Base-by-base conservation (phyloP, 169 alveolate genomes). In the Eimeria mitis region DNA sequence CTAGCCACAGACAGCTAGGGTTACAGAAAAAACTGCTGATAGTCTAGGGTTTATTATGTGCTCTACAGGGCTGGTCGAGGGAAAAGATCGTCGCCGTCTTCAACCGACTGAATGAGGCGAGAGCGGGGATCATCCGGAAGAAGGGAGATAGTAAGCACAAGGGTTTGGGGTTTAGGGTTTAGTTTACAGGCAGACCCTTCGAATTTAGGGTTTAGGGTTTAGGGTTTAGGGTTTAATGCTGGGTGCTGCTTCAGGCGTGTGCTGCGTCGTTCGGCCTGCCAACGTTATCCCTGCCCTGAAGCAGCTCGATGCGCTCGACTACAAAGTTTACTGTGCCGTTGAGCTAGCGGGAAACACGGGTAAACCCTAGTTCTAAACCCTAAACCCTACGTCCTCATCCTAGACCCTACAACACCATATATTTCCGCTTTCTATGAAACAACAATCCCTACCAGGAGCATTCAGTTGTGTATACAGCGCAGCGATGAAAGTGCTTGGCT, bases 281-380 rank as follows among this genome's bases (percentile, higher is more conserved):
- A 98, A 96, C 73, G 96, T 98, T 28, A 97, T 98, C 31, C 98
- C 97, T 47, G 97, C 97, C 85, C 96, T 98, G 78, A 96, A 98
- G 95, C 97, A 96, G 85, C 97, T 98, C 73, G 97, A 98, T 68
- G 98, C 97, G 73, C 97, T 96, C 61, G 99, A 98, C 94, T 98
- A 98, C 97, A 96, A 97, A 56, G 98, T 98, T 11, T 98, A 96
- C 96, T 98, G 99, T 84, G 97, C 98, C 83, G 98, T 98, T 63
- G 99, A 98, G 95, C 97, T 98, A 40, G 99, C 99, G 42, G 99
- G 99, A 13, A 98, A 97, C 73, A 97, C 97, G 37, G 96, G 95
- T 94, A 31, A 23, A 56, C 34, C 89, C 44, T n/a, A n/a, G n/a
- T n/a, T n/a, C n/a, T 47, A 78, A 25, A 78, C 65, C 68, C 88